Conservation (phyloP, 1,284 basidiomycete species). For the Leucoagaricus sp. region DNA sequence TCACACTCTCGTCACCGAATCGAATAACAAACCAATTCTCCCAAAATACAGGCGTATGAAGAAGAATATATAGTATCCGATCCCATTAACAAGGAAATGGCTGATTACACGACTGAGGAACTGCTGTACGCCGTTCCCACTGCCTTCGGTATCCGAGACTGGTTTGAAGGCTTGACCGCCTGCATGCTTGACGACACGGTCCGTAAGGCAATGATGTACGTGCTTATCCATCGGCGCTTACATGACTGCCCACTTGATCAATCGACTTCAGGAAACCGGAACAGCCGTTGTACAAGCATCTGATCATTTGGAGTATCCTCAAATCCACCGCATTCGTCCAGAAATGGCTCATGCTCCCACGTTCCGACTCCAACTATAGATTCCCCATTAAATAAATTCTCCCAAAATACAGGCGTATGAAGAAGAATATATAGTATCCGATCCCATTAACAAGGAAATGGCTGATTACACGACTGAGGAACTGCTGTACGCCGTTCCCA, state of each 20-base stretch:
- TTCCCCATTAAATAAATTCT: conserved; percentile 23
- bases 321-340: conserved; percentile 29
- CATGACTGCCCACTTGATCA: background rate
- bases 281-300: conserved; percentile 32
- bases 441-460: conserved; percentile 38
- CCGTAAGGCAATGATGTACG: conserved; percentile 46
- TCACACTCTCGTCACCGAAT: too few relatives aligned
- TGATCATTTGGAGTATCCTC: conserved; percentile 26
- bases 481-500: conserved; percentile 37
- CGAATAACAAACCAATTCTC: background rate
- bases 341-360: conserved; percentile 39
- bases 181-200: conserved; percentile 40
- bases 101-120: conserved; percentile 37
- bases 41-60: conserved; percentile 38
- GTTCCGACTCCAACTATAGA: conserved; percentile 21
- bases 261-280: conserved; percentile 30
- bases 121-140: conserved; percentile 38
- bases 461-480: conserved; percentile 39
- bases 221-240: conserved; percentile 9
- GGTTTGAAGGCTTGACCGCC: conserved; percentile 31
- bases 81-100: conserved; percentile 38
- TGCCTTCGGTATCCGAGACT: conserved; percentile 34
- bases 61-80: conserved; percentile 39
- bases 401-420: conserved; percentile 38
- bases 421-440: conserved; percentile 38